Evolutionary conservation across 2,329 filamentous ascomycete species (phyloP), one percentile per base, ranked within the genome.

Genomic region (Celoporthe dispersa): DNA sequence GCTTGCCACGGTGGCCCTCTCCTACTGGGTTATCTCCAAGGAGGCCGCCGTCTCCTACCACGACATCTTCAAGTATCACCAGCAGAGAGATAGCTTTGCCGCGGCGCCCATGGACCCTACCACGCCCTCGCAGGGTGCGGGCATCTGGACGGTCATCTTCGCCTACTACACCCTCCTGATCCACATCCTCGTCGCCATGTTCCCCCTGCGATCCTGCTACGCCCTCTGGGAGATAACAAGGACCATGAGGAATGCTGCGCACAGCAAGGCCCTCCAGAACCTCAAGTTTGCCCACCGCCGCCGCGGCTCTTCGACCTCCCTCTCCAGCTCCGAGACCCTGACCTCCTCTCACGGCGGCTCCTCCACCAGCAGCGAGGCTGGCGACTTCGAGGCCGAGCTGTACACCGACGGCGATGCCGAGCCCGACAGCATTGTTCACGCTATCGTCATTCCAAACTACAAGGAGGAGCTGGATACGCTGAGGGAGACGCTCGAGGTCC

Each of bases 391-490:
- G 59, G 73, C 80, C 39, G 84, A 86, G 51, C 77, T 81, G 67
- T 83, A 82, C 73, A 79, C 81, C 60, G 86, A 88, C 63, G 78
- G 74, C 60, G 82, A 84, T 25, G 77, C 79, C 12, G 78, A 80
- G 0, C 76, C 80, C n/a, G 80, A 84, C 55, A 81, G 81, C 33
- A 79, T 91, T 68, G 80, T 91, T 39, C 89, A 92, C 76, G 89
- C 87, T 19, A 91, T 93, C 72, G 83, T 93, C 73, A 84, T 93
- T 59, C 91, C 91, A 25, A 92, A 92, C 76, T 93, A 93, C 81
- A 91, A 91, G 78, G 91, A 93, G 78, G 90, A 92, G 69, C 81
- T 89, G 69, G 88, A 91, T 70, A 91, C 88, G 0, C 81, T 93
- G 62, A 84, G 87, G 72, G 90, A 92, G 76, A 93, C 91, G 0